Base-by-base conservation (phyloP, 2,329 filamentous ascomycete genomes). In the Colletotrichum godetiae region DNA sequence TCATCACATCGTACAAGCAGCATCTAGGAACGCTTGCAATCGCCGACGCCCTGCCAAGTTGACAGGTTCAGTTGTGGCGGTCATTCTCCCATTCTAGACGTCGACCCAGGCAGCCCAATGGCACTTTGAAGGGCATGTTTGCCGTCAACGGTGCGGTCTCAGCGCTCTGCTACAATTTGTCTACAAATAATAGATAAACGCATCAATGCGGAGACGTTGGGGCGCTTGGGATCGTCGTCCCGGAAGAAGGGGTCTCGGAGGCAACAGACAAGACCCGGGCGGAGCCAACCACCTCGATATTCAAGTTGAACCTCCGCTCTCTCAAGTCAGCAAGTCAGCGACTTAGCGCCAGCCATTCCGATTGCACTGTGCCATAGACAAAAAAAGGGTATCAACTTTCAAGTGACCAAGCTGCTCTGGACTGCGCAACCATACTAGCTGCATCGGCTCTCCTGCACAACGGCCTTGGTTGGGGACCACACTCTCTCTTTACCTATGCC, bases 271-370 rank as follows among this genome's bases (percentile, higher is more conserved):
- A 59, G 52, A 52, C 19, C 65, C 57, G 29, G 65, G 59, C 55
- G 66, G 33, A 27, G 59, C 71, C 67, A 62, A 67, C 67, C 71
- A 73, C 67, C 46, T 65, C 31, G 49, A 42, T 27, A 46, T 62
- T 1, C 22, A 27, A 13, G 22, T 52, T 19, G n/a, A 15, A 15
- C 15, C 8, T 29, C 27, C 27, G 27, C 27, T 29, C 2, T 42
- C 15, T 27, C 49, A 62, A 31, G 29, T 52, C 24, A 42, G 19
- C 49, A 62, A 31, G 29, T 52, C 24, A 42, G 19, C 15, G 60
- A 12, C 19, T 55, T 42, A 15, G 12, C 13, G 24, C 42, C n/a
- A 24, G 35, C 29, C 31, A 56, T 55, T 49, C 31, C 70, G 37
- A 42, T 42, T 3, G 53, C 33, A 24, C 12, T 24, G 42, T 60